These are phyloP conservation scores for Madurella mycetomatis DNA, from an alignment of 2,329 filamentous ascomycete genomes.

Conservation along the genomic window DNA sequence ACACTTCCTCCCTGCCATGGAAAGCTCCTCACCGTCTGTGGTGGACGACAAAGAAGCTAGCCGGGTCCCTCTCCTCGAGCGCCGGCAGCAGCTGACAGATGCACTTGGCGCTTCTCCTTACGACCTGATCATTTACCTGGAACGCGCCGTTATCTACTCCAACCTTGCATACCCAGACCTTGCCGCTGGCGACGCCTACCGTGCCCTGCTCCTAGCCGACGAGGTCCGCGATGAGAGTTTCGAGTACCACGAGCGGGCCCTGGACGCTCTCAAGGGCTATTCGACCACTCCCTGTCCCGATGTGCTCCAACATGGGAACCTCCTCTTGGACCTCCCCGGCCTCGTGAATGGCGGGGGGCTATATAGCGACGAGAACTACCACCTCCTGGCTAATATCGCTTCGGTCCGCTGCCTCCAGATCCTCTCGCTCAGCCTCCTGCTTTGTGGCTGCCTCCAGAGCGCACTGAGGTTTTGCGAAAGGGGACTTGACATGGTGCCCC, in stretches of 20 bases:
- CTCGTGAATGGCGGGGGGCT: slow-evolving; percentile 32
- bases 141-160: slow-evolving; percentile 67
- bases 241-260: slow-evolving; percentile 71
- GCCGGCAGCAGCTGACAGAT: slow-evolving; percentile 55
- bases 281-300: slow-evolving; percentile 36
- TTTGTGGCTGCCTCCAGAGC: slow-evolving; percentile 65
- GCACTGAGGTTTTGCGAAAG: slow-evolving; percentile 62
- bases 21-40: slow-evolving; percentile 24
- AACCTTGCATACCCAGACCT: slow-evolving; percentile 83
- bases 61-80: slow-evolving; percentile 45
- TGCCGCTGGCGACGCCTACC: slow-evolving; percentile 84
- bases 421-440: slow-evolving; percentile 52
- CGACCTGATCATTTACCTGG: slow-evolving; percentile 60
- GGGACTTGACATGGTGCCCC: slow-evolving; percentile 52
- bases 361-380: slow-evolving; percentile 32
- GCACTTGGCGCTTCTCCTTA: slow-evolving; percentile 50
- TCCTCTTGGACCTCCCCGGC: slow-evolving; percentile 35
- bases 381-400: slow-evolving; percentile 43
- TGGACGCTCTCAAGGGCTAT: slow-evolving; percentile 47
- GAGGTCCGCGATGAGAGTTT: slow-evolving; percentile 73
- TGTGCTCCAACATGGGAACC: slow-evolving; percentile 43
- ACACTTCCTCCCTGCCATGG: slow-evolving; percentile 23
- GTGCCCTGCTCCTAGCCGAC: slow-evolving; percentile 80
- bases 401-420: slow-evolving; percentile 58
- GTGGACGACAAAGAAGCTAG: slow-evolving; percentile 35